Conservation (phyloP, 108 stramenopile genomes). For the Epithemia pelagica region DNA sequence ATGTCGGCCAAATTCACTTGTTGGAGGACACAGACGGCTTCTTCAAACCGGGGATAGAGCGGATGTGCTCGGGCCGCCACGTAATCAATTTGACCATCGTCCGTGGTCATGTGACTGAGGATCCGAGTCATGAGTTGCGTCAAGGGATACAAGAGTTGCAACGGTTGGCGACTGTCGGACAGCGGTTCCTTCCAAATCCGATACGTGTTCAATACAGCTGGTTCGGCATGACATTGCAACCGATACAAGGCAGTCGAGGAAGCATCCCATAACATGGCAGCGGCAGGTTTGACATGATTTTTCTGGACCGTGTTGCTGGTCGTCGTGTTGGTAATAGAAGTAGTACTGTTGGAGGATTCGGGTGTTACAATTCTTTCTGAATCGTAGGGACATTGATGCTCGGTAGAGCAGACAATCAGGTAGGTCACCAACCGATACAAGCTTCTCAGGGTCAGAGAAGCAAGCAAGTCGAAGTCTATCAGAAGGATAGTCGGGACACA, state of each 20-base stretch:
- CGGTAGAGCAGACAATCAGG: no score
- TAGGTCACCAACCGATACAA: no score
- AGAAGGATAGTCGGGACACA: no score
- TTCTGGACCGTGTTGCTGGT: no score
- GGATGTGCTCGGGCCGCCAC: constrained; percentile 11
- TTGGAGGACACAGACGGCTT: constrained; percentile 54
- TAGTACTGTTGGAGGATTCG: no score
- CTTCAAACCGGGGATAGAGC: constrained; percentile 41
- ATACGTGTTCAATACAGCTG: constrained; percentile 45
- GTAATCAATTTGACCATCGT: constrained; percentile 35
- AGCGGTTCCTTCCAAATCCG: constrained; percentile 35
- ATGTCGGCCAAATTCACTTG: constrained; percentile 25
- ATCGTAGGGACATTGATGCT: no score
- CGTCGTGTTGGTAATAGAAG: no score
- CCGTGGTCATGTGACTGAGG: background rate
- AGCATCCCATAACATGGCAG: no score
- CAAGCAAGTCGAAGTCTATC: no score
- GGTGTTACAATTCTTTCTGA: no score
- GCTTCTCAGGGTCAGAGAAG: no score
- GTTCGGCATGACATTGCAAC: constrained; percentile 28
- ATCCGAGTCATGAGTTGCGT: background rate
- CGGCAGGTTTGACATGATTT: no score
- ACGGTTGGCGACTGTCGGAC: background rate
- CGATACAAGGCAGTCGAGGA: constrained; percentile 40
- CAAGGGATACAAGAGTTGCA: background rate